These are phyloP conservation scores for Salix purpurea DNA, from an alignment of 345 rosid species.

Conservation along the genomic window DNA sequence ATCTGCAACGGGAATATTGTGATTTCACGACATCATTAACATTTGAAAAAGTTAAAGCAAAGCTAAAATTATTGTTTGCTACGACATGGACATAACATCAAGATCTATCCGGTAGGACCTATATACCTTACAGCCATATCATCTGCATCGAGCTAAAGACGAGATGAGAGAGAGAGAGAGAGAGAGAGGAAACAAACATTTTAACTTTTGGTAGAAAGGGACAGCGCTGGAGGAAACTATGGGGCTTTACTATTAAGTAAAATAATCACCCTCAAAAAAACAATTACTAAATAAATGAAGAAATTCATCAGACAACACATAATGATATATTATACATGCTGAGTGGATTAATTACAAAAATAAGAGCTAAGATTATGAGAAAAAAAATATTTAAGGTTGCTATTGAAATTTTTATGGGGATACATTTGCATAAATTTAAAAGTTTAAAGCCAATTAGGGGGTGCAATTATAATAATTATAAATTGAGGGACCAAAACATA, in stretches of 20 bases:
- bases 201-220: conserved; percentile 1
- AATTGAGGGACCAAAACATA: too few relatives aligned
- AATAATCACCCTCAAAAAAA: background rate
- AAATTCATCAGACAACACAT: too few relatives aligned
- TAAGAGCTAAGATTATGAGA: too few relatives aligned
- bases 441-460: too few relatives aligned
- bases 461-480: too few relatives aligned
- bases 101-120: conserved; percentile 4
- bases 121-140: background rate
- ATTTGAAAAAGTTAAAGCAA: background rate
- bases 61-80: conserved; percentile 19
- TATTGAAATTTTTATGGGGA: too few relatives aligned
- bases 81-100: conserved; percentile 19
- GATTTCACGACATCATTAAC: conserved; percentile 8
- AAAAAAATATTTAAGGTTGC: too few relatives aligned
- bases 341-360: too few relatives aligned
- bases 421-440: too few relatives aligned
- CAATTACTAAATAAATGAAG: background rate
- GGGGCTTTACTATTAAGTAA: background rate
- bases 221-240: background rate
- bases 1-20: background rate
- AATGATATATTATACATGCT: too few relatives aligned
- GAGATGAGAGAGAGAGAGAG: background rate
- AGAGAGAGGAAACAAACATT: background rate
- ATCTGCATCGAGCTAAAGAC: background rate